Percentiles rank a stretch among this genome's conserved stretches.
Conservation (phyloP, 2,329 filamentous ascomycete genomes). For the Fusarium sp. region DNA sequence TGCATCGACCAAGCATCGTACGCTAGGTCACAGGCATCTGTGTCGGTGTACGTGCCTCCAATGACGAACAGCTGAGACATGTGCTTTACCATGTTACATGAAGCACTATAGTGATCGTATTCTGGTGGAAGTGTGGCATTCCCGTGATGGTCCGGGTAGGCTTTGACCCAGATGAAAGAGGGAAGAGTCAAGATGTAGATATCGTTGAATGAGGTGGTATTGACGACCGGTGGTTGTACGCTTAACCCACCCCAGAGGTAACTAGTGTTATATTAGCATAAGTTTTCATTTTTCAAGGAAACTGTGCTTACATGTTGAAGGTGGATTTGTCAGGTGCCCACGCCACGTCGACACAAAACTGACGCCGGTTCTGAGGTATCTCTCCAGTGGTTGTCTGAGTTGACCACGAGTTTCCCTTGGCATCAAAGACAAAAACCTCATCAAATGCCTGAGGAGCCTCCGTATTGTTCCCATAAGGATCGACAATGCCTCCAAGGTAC, state of each 20-base stretch:
- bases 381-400: not conserved
- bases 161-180: conserved; percentile 1
- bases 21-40: not conserved
- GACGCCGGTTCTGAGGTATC: not conserved
- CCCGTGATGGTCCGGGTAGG: not conserved
- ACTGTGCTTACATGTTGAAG: not conserved
- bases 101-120: not conserved
- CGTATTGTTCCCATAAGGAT: not conserved
- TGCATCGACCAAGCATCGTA: not conserved
- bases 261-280: no score
- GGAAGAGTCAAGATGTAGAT: conserved; percentile 4
- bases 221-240: not conserved
- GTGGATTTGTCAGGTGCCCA: conserved; percentile 1
- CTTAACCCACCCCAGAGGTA: not conserved
- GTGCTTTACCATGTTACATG: conserved; percentile 3
- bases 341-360: conserved; percentile 2
- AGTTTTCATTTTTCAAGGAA: no score
- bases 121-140: not conserved
- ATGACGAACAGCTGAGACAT: conserved; percentile 4
- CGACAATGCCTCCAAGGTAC: not conserved
- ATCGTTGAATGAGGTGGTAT: not conserved
- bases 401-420: not conserved
- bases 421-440: not conserved
- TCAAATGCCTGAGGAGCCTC: not conserved
- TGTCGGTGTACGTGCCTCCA: conserved; percentile 2